phyloP scores from a whole-genome alignment of 2,329 filamentous ascomycete species.

The Xylariaceae sp. region DNA sequence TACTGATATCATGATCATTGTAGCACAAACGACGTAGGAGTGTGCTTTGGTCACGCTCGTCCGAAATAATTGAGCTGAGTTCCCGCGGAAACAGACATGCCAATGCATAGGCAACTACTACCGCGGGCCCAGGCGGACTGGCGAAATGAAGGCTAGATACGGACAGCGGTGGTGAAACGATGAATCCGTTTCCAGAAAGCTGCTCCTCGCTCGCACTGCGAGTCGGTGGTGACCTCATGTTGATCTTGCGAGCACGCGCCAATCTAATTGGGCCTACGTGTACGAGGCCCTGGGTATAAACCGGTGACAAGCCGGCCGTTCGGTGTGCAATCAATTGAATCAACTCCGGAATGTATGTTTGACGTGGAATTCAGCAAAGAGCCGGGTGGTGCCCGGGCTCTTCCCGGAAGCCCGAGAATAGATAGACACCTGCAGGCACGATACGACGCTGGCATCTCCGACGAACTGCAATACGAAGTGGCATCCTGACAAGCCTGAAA shows the following conservation, averaged over 20 bases:
- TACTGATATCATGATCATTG: no score
- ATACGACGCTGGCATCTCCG: constrained; percentile 12
- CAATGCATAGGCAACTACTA: no score
- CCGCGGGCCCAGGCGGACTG: no score
- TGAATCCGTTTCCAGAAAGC: no score
- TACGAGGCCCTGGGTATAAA: constrained; percentile 6
- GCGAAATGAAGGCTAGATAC: no score
- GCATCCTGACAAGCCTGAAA: constrained; percentile 9
- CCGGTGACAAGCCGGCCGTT: constrained; percentile 2
- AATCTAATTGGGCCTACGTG: background rate
- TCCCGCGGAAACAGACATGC: no score
- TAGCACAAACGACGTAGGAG: no score
- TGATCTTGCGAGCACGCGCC: background rate
- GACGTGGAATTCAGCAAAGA: background rate
- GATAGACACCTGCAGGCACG: constrained; percentile 2
- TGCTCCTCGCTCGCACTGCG: constrained; percentile 6
- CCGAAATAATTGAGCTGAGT: no score
- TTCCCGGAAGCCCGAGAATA: no score
- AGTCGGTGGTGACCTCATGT: constrained; percentile 5
- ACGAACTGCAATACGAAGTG: constrained; percentile 17
- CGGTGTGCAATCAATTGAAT: background rate
- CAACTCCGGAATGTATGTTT: background rate
- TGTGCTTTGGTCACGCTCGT: no score
- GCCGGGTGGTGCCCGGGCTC: no score
- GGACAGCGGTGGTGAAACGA: no score